Percentiles rank a stretch among this genome's conserved stretches.
Conservation (phyloP, 2,329 filamentous ascomycete species). For the Talaromyces atroroseus region DNA sequence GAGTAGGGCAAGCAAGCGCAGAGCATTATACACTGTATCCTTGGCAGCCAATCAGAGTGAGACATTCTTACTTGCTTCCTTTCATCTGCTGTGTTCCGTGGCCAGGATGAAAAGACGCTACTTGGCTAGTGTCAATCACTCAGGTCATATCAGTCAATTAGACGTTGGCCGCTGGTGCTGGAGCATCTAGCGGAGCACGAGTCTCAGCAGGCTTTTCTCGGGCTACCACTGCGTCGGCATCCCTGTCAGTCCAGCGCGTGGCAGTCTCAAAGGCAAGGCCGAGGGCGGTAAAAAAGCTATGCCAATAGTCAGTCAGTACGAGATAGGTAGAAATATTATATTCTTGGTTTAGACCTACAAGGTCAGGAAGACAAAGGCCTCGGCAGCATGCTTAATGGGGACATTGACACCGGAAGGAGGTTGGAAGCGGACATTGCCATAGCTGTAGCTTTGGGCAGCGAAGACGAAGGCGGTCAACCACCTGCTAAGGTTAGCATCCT, state of each 20-base stretch:
- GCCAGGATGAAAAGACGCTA: neutral
- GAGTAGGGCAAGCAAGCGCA: neutral
- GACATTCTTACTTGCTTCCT: neutral
- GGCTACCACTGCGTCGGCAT: slow-evolving; percentile 19
- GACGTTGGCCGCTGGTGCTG: neutral
- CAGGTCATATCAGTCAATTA: neutral
- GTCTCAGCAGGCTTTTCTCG: slow-evolving; percentile 21
- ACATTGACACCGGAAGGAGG: slow-evolving; percentile 31
- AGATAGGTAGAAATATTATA: neutral
- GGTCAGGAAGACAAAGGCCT: slow-evolving; percentile 42
- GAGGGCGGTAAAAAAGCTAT: slow-evolving; percentile 39
- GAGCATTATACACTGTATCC: too few relatives aligned
- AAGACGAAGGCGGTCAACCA: slow-evolving; percentile 48
- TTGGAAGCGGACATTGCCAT: slow-evolving; percentile 25
- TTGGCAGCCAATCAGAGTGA: neutral
- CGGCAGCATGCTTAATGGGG: slow-evolving; percentile 35
- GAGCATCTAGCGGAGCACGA: slow-evolving; percentile 16
- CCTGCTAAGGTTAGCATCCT: slow-evolving; percentile 17
- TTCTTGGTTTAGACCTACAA: slow-evolving; percentile 33
- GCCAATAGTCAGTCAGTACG: neutral
- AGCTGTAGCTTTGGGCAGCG: slow-evolving; percentile 41
- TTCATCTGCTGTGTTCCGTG: neutral
- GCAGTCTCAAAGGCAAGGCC: slow-evolving; percentile 34
- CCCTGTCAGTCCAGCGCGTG: slow-evolving; percentile 24
- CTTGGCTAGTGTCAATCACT: neutral